phyloP scores from a whole-genome alignment of 805 yeast species.

The Yarrowia deformans region DNA sequence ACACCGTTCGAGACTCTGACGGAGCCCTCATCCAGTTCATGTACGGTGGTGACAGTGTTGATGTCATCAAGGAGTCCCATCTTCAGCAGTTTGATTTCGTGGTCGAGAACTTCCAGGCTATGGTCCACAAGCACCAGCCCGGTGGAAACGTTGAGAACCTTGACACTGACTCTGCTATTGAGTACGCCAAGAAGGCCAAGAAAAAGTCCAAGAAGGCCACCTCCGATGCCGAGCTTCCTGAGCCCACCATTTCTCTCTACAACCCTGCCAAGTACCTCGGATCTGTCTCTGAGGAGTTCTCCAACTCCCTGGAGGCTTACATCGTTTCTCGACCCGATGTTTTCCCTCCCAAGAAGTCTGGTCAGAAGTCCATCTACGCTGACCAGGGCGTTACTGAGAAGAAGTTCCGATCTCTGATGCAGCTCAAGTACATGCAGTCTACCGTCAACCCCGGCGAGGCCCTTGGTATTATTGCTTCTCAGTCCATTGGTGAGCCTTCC shows the following conservation, averaged over 20 bases:
- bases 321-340: slow-evolving; percentile 62
- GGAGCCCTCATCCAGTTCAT: slow-evolving; percentile 92
- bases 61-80: slow-evolving; percentile 92
- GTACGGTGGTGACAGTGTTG: slow-evolving; percentile 97
- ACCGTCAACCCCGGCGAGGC: slow-evolving; percentile 96
- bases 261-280: slow-evolving; percentile 93
- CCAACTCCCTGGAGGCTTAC: slow-evolving; percentile 75
- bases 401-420: slow-evolving; percentile 96
- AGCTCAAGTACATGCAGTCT: slow-evolving; percentile 96
- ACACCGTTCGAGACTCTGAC: slow-evolving; percentile 93
- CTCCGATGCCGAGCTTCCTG: slow-evolving; percentile 58
- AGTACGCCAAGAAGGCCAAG: slow-evolving; percentile 80
- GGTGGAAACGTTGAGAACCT: slow-evolving; percentile 71
- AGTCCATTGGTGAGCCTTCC: slow-evolving; percentile 98
- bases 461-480: slow-evolving; percentile 98
- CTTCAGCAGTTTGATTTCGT: slow-evolving; percentile 94
- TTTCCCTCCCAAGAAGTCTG: slow-evolving; percentile 59
- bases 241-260: slow-evolving; percentile 84
- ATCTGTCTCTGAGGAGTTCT: slow-evolving; percentile 89
- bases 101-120: slow-evolving; percentile 84
- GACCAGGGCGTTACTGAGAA: slow-evolving; percentile 67
- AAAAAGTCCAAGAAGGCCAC: slow-evolving; percentile 68
- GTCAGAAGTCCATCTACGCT: slow-evolving; percentile 40
- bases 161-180: slow-evolving; percentile 82
- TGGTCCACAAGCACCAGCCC: slow-evolving; percentile 86